These are phyloP conservation scores for Rhododendron simsii DNA, from an alignment of 148 eudicot species.

Conservation along the genomic window DNA sequence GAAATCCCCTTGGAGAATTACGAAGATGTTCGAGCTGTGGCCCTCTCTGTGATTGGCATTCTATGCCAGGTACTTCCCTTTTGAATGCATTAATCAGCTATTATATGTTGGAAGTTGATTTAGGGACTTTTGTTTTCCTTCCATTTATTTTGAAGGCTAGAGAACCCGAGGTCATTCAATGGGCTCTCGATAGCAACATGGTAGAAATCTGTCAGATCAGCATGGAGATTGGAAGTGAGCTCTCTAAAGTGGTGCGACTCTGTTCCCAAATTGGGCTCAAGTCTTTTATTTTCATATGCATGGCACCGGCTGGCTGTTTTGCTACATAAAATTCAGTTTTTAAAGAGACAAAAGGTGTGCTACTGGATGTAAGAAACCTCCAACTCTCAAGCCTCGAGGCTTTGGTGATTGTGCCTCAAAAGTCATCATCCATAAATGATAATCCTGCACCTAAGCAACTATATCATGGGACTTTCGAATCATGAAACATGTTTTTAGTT, in stretches of 20 bases:
- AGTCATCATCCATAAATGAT: not conserved
- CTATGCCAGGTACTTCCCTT: constrained; percentile 1
- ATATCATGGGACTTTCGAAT: not conserved
- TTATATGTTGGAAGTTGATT: not conserved
- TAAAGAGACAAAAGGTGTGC: not conserved
- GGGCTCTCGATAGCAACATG: constrained; percentile 7
- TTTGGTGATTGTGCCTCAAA: too few relatives aligned
- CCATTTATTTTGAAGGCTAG: not conserved
- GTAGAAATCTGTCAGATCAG: constrained; percentile 8
- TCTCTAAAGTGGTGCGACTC: constrained; percentile 13
- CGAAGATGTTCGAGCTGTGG: constrained; percentile 7
- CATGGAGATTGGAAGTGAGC: constrained; percentile 6
- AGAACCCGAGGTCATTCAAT: not conserved
- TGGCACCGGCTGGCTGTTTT: not conserved
- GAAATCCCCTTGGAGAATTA: not conserved
- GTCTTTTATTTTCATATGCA: not conserved
- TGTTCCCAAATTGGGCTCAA: not conserved
- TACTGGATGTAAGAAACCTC: not conserved
- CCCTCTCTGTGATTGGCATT: constrained; percentile 9
- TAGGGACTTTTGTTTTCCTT: not conserved
- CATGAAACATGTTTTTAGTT: not conserved
- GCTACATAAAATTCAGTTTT: not conserved
- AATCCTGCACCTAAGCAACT: not conserved
- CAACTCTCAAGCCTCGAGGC: not conserved
- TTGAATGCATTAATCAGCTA: not conserved